These are phyloP conservation scores for Cyclotella kingstonii DNA, from an alignment of 108 stramenopile species.

Conservation along the genomic window DNA sequence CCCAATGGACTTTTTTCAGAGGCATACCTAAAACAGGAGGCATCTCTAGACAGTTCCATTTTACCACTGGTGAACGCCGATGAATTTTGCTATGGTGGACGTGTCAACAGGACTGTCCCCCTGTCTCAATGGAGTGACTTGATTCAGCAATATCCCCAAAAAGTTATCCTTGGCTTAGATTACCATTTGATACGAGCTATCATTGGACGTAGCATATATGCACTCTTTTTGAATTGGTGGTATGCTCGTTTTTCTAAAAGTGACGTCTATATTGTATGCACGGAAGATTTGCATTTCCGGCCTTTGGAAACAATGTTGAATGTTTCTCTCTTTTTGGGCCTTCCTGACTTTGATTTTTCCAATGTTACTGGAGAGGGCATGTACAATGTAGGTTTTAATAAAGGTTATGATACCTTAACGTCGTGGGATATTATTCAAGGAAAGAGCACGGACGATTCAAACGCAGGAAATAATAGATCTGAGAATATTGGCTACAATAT, in stretches of 20 bases:
- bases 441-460: constrained; percentile 1
- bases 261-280: constrained; percentile 67
- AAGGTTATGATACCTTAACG: constrained; percentile 73
- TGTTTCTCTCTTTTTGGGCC: constrained; percentile 59
- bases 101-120: constrained; percentile 38
- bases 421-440: constrained; percentile 20
- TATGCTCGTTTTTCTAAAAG: constrained; percentile 46
- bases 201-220: constrained; percentile 72
- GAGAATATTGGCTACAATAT: constrained; percentile 21
- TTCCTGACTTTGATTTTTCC: constrained; percentile 66
- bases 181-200: constrained; percentile 60
- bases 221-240: constrained; percentile 80
- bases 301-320: constrained; percentile 50
- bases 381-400: constrained; percentile 81
- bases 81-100: constrained; percentile 66
- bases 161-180: constrained; percentile 50
- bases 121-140: constrained; percentile 65
- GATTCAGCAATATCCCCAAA: constrained; percentile 52
- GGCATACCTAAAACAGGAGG: constrained; percentile 21
- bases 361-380: constrained; percentile 50
- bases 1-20: constrained; percentile 8
- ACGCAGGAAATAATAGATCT: background rate
- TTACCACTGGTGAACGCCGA: constrained; percentile 68
- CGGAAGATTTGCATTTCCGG: constrained; percentile 63
- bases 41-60: background rate